Conservation (phyloP, 2,329 filamentous ascomycete genomes). For the Didymella exigua region DNA sequence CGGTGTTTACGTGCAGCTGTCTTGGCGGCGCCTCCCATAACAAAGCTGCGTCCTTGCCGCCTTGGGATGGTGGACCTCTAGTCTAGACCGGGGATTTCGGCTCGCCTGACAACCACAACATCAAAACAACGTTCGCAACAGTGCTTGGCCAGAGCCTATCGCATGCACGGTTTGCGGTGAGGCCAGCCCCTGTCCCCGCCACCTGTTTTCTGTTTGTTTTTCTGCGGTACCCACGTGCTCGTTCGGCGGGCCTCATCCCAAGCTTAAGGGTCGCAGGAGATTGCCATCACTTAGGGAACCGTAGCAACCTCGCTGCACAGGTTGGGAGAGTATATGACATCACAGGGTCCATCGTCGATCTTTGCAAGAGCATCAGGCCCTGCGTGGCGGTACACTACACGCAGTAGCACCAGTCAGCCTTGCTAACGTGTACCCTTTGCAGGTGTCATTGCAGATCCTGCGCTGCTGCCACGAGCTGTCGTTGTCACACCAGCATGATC, state of each 20-base stretch:
- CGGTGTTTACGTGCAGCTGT: slow-evolving; percentile 28
- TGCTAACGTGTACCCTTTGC: background rate
- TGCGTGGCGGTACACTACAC: background rate
- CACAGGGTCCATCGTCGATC: slow-evolving; percentile 30
- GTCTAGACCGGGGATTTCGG: slow-evolving; percentile 30
- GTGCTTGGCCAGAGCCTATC: slow-evolving; percentile 29
- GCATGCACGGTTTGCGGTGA: slow-evolving; percentile 23
- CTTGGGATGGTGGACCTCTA: slow-evolving; percentile 16
- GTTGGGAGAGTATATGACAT: slow-evolving; percentile 25
- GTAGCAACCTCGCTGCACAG: slow-evolving; percentile 13
- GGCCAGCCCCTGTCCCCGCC: slow-evolving; percentile 18
- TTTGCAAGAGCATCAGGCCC: slow-evolving; percentile 2
- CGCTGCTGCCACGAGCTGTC: slow-evolving; percentile 8
- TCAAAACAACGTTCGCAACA: slow-evolving; percentile 28
- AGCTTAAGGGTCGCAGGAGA: slow-evolving; percentile 7
- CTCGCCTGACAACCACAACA: slow-evolving; percentile 28
- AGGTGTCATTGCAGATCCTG: background rate
- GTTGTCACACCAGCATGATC: slow-evolving; percentile 46
- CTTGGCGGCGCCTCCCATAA: slow-evolving; percentile 14
- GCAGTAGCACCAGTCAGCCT: background rate
- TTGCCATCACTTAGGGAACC: slow-evolving; percentile 16
- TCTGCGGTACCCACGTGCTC: slow-evolving; percentile 10
- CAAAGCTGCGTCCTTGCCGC: slow-evolving; percentile 21
- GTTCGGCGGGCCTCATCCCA: slow-evolving; percentile 1
- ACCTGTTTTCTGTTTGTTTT: slow-evolving; percentile 24